Base-by-base conservation (phyloP, 192 early-diverging fungal genomes). In the Coemansia sp. region DNA sequence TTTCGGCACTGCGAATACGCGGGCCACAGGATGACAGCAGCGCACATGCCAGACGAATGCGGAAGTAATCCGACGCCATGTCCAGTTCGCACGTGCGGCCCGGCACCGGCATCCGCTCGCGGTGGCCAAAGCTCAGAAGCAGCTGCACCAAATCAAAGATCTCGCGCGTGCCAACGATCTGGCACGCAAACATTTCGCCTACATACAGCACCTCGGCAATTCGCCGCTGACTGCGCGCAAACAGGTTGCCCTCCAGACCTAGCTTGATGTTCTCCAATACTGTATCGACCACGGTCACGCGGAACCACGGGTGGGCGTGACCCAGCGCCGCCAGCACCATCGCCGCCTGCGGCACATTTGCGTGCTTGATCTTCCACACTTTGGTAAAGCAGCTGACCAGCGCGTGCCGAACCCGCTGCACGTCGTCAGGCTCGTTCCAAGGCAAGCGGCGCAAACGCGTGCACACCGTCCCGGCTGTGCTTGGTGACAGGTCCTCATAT, bases 171-270 rank as follows among this genome's bases (percentile, higher is more conserved):
- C 92, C 88, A 9, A 97, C 75, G 79, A 96, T 77, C n/a, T 86
- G 80, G 64, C 89, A 93, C 48, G 90, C 87, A 63, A 93, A 93
- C 32, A 99, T 74, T 60, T 98, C 93, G 35, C 93, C 94, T 5
- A 99, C 70, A 58, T 90, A 99, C 45, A 87, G 85, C 2, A 80
- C 84, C 8, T 79, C 78, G 1, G 91, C 81, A 34, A 98, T 84
- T 21, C 97, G 81, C 49, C 85, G 82, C 75, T 96, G 95, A 59
- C 96, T 99, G 53, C 91, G 87, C 40, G 88, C 85, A 66, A 93
- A 99, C 32, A 92, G 75, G 64, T 97, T 99, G 34, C 81, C 82
- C 77, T 99, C 97, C 36, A 98, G 58, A 0, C 91, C 97, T n/a
- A 87, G 67, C 48, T 90, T 83, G 40, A 99, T 86, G 15, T 85